A percentile compares a stretch with the other conserved stretches of the same genome.
phyloP scores from a whole-genome alignment of 2,329 filamentous ascomycete genomes.

The Aspergillus brasiliensis region DNA sequence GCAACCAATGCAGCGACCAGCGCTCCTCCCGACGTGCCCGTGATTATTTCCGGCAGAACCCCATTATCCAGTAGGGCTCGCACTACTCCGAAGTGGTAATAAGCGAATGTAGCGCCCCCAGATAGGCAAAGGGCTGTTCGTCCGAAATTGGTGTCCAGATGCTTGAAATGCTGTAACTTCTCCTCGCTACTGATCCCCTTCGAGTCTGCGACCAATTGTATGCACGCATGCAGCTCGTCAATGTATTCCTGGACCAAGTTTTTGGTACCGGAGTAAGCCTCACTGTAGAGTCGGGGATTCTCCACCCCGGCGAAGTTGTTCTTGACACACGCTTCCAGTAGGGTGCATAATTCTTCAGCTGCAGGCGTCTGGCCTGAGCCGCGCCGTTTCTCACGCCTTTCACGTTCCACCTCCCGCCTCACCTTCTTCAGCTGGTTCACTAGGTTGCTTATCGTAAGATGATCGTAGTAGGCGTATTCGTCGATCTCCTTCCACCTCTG shows the following conservation, averaged over 20 bases:
- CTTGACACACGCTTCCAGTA: slow-evolving; percentile 91
- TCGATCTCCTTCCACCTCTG: slow-evolving; percentile 52
- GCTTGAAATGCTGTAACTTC: slow-evolving; percentile 82
- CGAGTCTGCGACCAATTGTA: slow-evolving; percentile 70
- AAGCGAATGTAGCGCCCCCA: slow-evolving; percentile 91
- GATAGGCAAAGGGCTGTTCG: slow-evolving; percentile 90
- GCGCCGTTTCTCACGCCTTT: slow-evolving; percentile 30
- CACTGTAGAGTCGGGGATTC: slow-evolving; percentile 90
- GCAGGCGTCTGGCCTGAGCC: slow-evolving; percentile 48
- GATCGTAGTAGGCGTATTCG: slow-evolving; percentile 80
- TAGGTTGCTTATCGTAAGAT: slow-evolving; percentile 76
- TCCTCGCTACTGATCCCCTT: slow-evolving; percentile 68
- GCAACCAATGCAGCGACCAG: slow-evolving; percentile 84
- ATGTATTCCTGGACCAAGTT: slow-evolving; percentile 86
- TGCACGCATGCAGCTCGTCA: slow-evolving; percentile 64
- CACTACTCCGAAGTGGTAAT: slow-evolving; percentile 93
- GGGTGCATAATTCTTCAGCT: slow-evolving; percentile 72
- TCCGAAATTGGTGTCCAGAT: slow-evolving; percentile 86
- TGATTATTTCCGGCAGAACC: slow-evolving; percentile 88
- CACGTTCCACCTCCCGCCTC: slow-evolving; percentile 44
- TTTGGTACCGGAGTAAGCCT: slow-evolving; percentile 98
- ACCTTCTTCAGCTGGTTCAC: slow-evolving; percentile 67
- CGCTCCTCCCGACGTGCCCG: slow-evolving; percentile 92
- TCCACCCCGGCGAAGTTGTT: slow-evolving; percentile 97
- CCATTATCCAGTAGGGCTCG: slow-evolving; percentile 85